Evolutionary conservation across 202 grass and related monocot species (phyloP).

Genomic region (Carex arenaria): DNA sequence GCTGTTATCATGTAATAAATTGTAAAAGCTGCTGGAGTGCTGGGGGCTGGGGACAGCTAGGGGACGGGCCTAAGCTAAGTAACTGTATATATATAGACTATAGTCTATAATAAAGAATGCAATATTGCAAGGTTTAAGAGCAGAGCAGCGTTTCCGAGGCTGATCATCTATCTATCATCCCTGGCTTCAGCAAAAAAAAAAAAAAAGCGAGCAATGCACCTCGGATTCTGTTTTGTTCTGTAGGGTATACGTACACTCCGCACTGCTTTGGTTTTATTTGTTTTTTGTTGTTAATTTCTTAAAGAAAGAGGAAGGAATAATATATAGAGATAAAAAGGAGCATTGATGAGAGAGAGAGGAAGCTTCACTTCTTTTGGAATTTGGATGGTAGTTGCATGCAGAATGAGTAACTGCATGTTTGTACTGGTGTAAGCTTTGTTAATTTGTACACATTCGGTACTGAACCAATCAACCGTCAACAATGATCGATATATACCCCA

Average conservation of each 20-base stretch:
- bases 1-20: slow-evolving; percentile 2
- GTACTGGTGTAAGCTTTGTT: too few relatives aligned
- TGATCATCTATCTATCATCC: slow-evolving; percentile 40
- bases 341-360: slow-evolving; percentile 26
- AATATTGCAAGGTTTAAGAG: not conserved
- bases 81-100: too few relatives aligned
- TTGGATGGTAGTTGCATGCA: slow-evolving; percentile 22
- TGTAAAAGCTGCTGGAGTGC: slow-evolving; percentile 32
- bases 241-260: slow-evolving; percentile 25
- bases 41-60: too few relatives aligned
- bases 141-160: slow-evolving; percentile 34
- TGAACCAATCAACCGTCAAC: too few relatives aligned
- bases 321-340: slow-evolving; percentile 5
- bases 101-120: not conserved
- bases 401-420: too few relatives aligned
- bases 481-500: too few relatives aligned
- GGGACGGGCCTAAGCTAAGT: not conserved
- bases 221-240: slow-evolving; percentile 36
- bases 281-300: not conserved
- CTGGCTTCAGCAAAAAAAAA: slow-evolving; percentile 38
- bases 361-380: slow-evolving; percentile 49
- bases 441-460: too few relatives aligned
- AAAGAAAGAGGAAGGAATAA: slow-evolving; percentile 10
- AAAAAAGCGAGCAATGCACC: slow-evolving; percentile 1
- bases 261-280: slow-evolving; percentile 36